These are phyloP conservation scores for Quercus berberidifolia DNA, from an alignment of 306 rosid genomes.

Conservation along the genomic window DNA sequence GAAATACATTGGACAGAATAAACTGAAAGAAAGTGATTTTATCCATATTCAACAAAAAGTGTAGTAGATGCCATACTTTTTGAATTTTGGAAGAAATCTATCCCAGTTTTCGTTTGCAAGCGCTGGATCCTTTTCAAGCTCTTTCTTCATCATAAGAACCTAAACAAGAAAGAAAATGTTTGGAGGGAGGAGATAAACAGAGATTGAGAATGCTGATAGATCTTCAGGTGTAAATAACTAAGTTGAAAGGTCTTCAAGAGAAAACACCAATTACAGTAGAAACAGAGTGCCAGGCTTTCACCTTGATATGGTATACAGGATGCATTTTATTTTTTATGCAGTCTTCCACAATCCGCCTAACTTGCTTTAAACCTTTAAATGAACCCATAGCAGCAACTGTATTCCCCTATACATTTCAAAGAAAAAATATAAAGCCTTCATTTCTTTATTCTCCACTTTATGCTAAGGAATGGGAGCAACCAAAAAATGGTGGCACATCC, in stretches of 20 bases:
- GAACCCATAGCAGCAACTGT: constrained; percentile 91
- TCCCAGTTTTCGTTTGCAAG: constrained; percentile 89
- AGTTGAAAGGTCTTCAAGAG: not conserved
- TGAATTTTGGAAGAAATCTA: constrained; percentile 91
- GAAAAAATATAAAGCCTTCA: constrained; percentile 5
- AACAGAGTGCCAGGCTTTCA: constrained; percentile 20
- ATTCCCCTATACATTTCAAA: constrained; percentile 56
- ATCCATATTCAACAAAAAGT: not conserved
- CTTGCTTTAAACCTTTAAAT: constrained; percentile 81
- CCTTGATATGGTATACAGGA: constrained; percentile 92
- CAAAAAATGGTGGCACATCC: not conserved
- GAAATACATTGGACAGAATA: constrained; percentile 10
- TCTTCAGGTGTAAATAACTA: not conserved
- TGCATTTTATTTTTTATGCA: constrained; percentile 88
- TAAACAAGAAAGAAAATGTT: constrained; percentile 12
- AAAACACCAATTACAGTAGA: not conserved
- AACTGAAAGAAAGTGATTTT: not conserved
- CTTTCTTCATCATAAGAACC: constrained; percentile 90
- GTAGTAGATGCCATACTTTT: constrained; percentile 49
- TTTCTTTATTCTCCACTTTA: not conserved
- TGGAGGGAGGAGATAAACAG: not conserved
- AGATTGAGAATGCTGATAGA: not conserved
- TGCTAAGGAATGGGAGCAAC: not conserved
- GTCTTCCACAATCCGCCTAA: constrained; percentile 83
- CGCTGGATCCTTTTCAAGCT: constrained; percentile 88